Percentiles rank a stretch among this genome's conserved stretches.
phyloP scores from a whole-genome alignment of 2,329 filamentous ascomycete species.

The Tricladium varicosporioides region DNA sequence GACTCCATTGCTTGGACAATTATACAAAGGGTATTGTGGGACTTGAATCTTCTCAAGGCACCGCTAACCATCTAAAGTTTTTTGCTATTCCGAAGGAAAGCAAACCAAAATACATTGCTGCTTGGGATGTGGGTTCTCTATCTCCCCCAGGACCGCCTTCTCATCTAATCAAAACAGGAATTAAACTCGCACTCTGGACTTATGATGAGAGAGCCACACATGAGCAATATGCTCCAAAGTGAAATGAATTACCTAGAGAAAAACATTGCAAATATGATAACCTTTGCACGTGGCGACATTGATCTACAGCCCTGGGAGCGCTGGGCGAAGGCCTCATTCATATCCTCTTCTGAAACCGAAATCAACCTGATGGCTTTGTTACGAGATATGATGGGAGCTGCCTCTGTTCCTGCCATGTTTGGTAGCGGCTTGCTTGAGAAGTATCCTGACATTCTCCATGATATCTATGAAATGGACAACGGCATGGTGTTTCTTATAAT shows the following conservation, averaged over 20 bases:
- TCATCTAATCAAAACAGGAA: slow-evolving; percentile 33
- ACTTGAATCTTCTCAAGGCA: not conserved
- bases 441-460: slow-evolving; percentile 50
- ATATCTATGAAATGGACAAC: slow-evolving; percentile 54
- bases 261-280: slow-evolving; percentile 54
- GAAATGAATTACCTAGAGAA: slow-evolving; percentile 40
- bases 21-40: slow-evolving; percentile 19
- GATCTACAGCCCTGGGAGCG: slow-evolving; percentile 64
- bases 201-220: slow-evolving; percentile 46
- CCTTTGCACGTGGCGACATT: slow-evolving; percentile 56
- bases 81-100: slow-evolving; percentile 28
- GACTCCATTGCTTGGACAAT: slow-evolving; percentile 21
- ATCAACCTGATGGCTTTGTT: slow-evolving; percentile 50
- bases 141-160: slow-evolving; percentile 37
- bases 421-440: slow-evolving; percentile 50
- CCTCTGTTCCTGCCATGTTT: slow-evolving; percentile 48
- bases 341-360: slow-evolving; percentile 48
- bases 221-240: slow-evolving; percentile 39
- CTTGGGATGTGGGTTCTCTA: slow-evolving; percentile 24
- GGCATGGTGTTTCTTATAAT: slow-evolving; percentile 52
- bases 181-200: slow-evolving; percentile 33
- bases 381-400: slow-evolving; percentile 54
- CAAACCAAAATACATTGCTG: slow-evolving; percentile 23
- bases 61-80: slow-evolving; percentile 25
- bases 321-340: slow-evolving; percentile 41